phyloP scores from a whole-genome alignment of 441 rosid genomes.

The Jatropha multifida region DNA sequence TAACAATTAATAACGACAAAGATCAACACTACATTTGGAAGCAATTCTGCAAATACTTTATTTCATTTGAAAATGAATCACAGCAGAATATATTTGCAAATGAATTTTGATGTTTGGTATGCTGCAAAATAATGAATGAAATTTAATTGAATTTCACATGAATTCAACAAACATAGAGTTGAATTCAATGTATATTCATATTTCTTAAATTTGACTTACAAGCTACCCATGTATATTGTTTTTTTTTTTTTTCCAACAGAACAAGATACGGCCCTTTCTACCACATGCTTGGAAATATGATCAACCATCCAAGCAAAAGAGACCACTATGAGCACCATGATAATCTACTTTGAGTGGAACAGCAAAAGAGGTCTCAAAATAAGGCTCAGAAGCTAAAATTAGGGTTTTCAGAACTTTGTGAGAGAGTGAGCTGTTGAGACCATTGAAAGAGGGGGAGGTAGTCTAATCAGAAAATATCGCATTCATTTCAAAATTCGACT shows the following conservation, averaged over 20 bases:
- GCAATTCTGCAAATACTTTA: no score
- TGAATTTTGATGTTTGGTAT: no score
- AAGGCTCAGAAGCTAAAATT: not conserved
- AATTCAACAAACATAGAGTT: not conserved
- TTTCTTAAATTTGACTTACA: no score
- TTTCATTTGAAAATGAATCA: no score
- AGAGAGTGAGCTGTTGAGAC: not conserved
- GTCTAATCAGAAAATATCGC: not conserved
- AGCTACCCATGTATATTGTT: no score
- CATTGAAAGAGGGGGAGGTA: not conserved
- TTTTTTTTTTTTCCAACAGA: no score
- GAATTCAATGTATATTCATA: no score
- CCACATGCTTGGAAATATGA: not conserved
- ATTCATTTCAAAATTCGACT: not conserved
- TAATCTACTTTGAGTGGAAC: not conserved
- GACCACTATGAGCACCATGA: not conserved
- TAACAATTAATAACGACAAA: no score
- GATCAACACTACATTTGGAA: no score
- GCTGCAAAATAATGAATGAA: not conserved
- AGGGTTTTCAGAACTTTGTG: not conserved
- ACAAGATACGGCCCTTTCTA: no score
- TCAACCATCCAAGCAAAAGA: no score
- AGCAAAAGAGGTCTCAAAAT: not conserved
- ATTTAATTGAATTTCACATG: not conserved
- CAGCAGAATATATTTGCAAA: no score